Percentiles rank a stretch among this genome's conserved stretches.
These are phyloP conservation scores for Cladosporium austrohemisphaericum DNA, from an alignment of 2,329 filamentous ascomycete species.

Conservation along the genomic window DNA sequence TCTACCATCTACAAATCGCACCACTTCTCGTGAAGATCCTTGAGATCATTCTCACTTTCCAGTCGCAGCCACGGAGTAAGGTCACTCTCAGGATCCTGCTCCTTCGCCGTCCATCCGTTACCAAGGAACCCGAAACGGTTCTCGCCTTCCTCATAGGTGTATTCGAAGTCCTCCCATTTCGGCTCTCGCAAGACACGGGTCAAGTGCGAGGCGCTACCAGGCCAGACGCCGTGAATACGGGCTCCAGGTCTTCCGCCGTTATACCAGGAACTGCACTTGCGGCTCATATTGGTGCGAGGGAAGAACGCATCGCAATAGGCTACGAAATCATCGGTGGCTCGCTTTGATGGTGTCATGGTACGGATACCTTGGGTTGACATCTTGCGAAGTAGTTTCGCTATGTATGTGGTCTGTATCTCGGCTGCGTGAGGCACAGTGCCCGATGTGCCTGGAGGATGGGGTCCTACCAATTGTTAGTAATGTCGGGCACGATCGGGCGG, in stretches of 20 bases:
- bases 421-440: conserved; percentile 60
- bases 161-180: conserved; percentile 59
- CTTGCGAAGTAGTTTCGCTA: conserved; percentile 66
- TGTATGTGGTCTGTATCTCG: conserved; percentile 63
- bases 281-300: conserved; percentile 51
- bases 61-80: conserved; percentile 61
- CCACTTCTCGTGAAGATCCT: conserved; percentile 65
- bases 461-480: conserved; percentile 28
- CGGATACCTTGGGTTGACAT: conserved; percentile 62
- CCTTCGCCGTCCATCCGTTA: conserved; percentile 62
- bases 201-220: conserved; percentile 61
- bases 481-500: too few relatives aligned
- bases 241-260: conserved; percentile 62
- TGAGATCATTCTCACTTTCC: conserved; percentile 56
- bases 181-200: conserved; percentile 55
- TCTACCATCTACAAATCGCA: conserved; percentile 35
- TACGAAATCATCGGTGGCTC: conserved; percentile 49
- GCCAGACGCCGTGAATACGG: conserved; percentile 66
- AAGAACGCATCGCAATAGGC: conserved; percentile 43
- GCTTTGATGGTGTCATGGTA: conserved; percentile 54
- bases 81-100: conserved; percentile 54
- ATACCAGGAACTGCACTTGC: conserved; percentile 68
- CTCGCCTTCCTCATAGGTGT: conserved; percentile 42
- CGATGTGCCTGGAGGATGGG: conserved; percentile 56
- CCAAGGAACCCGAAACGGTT: conserved; percentile 63